Evolutionary conservation across 2,329 filamentous ascomycete genomes (phyloP).

Genomic region (Colletotrichum caudatum): DNA sequence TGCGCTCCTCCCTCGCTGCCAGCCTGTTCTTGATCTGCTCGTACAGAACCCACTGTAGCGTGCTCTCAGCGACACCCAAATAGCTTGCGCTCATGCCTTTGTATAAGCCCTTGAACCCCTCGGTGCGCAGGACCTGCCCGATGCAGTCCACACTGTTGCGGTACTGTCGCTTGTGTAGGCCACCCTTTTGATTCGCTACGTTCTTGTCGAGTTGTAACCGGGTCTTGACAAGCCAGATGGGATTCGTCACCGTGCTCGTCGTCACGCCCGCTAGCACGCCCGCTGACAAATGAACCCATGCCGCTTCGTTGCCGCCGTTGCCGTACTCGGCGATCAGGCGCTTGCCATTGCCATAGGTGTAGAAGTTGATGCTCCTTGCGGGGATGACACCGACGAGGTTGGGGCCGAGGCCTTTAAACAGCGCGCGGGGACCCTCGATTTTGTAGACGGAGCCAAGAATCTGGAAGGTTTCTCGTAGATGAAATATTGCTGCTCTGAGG

Average conservation of each 20-base stretch:
- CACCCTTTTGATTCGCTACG: constrained; percentile 70
- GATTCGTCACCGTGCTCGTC: constrained; percentile 92
- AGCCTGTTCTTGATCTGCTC: constrained; percentile 89
- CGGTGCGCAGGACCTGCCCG: constrained; percentile 81
- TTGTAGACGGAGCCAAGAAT: constrained; percentile 86
- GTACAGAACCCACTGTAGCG: constrained; percentile 93
- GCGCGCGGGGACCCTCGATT: constrained; percentile 83
- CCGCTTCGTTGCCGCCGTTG: constrained; percentile 76
- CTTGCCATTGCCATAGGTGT: constrained; percentile 93
- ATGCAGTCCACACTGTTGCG: constrained; percentile 91
- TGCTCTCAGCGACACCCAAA: constrained; percentile 89
- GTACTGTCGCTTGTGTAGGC: constrained; percentile 74
- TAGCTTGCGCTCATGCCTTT: constrained; percentile 93
- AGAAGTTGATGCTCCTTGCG: constrained; percentile 93
- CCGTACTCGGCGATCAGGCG: constrained; percentile 80
- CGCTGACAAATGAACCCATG: constrained; percentile 82
- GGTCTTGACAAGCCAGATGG: constrained; percentile 97
- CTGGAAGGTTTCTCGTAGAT: constrained; percentile 87
- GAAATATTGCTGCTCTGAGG: constrained; percentile 74
- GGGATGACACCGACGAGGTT: constrained; percentile 92
- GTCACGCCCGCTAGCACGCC: constrained; percentile 84
- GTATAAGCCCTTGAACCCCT: constrained; percentile 87
- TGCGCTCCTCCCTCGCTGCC: constrained; percentile 70
- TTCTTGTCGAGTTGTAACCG: constrained; percentile 92
- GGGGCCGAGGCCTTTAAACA: constrained; percentile 94